phyloP scores from a whole-genome alignment of 306 rosid genomes.

The Dalbergia cultrata region DNA sequence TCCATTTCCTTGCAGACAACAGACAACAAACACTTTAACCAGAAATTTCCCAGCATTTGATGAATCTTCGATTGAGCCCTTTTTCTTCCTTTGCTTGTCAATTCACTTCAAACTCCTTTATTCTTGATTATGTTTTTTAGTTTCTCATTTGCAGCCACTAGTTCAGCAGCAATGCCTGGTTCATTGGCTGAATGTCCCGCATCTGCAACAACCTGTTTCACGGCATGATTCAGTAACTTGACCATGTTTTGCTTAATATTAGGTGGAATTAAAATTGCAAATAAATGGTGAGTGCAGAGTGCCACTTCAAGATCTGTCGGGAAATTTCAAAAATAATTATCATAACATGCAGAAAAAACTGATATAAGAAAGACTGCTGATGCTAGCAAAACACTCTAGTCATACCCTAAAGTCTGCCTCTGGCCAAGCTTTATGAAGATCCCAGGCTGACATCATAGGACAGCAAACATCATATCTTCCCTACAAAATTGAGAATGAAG shows the following conservation, averaged over 20 bases:
- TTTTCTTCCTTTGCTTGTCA: slow-evolving; percentile 18
- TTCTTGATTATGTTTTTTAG: slow-evolving; percentile 65
- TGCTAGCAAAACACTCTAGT: slow-evolving; percentile 24
- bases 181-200: slow-evolving; percentile 98
- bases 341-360: slow-evolving; percentile 40
- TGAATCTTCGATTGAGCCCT: not conserved
- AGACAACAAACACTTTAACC: not conserved
- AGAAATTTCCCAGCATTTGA: slow-evolving; percentile 21
- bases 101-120: slow-evolving; percentile 55
- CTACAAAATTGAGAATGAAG: slow-evolving; percentile 53
- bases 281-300: not conserved
- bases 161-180: slow-evolving; percentile 89
- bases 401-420: slow-evolving; percentile 89
- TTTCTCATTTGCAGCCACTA: slow-evolving; percentile 92
- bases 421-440: slow-evolving; percentile 98
- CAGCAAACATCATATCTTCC: slow-evolving; percentile 96
- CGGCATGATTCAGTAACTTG: slow-evolving; percentile 37
- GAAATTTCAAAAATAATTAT: slow-evolving; percentile 18
- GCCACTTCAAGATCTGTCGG: slow-evolving; percentile 1
- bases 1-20: not conserved
- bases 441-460: slow-evolving; percentile 99
- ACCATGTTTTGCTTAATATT: slow-evolving; percentile 24
- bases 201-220: slow-evolving; percentile 76
- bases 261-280: not conserved
- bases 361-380: slow-evolving; percentile 23